Percentiles rank a stretch among this genome's conserved stretches.
Evolutionary conservation across 164 flowering plant species (phyloP).

Genomic region (Nymphaea thermarum): DNA sequence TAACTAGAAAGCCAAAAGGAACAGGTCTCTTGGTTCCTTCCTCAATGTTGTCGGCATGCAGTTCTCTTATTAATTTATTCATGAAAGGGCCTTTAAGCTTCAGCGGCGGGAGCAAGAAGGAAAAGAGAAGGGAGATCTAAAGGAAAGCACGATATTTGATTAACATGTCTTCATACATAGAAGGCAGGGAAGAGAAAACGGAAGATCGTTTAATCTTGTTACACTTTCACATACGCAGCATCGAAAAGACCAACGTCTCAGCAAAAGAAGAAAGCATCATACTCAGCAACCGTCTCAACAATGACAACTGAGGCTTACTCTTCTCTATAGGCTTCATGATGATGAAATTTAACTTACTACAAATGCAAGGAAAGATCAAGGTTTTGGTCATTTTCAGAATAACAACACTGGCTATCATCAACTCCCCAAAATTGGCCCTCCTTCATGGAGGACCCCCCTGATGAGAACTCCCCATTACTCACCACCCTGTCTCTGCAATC

Average conservation of each 20-base stretch:
- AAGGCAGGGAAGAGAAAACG: neutral
- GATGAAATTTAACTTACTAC: slow-evolving; percentile 2
- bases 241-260: neutral
- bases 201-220: too few species aligned
- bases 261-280: neutral
- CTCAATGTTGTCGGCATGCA: too few species aligned
- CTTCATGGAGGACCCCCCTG: neutral
- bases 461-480: slow-evolving; percentile 4
- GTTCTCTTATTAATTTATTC: too few species aligned
- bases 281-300: neutral
- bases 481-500: slow-evolving; percentile 10
- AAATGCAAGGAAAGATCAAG: slow-evolving; percentile 34
- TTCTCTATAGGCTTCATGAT: neutral
- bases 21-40: too few species aligned
- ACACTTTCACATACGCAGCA: neutral
- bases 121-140: neutral
- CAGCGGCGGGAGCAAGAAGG: neutral
- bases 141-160: neutral
- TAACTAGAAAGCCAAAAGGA: too few species aligned
- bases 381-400: slow-evolving; percentile 14
- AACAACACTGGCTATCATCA: slow-evolving; percentile 4
- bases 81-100: neutral
- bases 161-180: neutral
- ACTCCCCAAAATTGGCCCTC: slow-evolving; percentile 6
- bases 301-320: neutral